Base-by-base conservation (phyloP, 352 stramenopile genomes). In the Phytophthora fragariae region DNA sequence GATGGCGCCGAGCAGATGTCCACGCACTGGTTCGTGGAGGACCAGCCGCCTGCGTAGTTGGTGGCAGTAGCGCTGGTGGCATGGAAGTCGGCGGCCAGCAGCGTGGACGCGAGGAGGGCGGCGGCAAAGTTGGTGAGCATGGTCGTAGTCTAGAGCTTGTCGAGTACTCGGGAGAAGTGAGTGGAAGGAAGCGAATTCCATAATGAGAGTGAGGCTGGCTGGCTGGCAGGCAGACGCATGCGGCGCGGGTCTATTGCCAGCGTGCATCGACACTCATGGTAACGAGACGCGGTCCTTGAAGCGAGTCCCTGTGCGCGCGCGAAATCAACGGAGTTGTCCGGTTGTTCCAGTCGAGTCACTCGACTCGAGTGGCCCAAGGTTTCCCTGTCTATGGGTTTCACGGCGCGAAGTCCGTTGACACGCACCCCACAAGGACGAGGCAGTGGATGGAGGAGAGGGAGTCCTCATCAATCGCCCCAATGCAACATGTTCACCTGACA, bases 1-100 rank as follows among this genome's bases (percentile, higher is more conserved):
- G 63, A 71, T 5, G 85, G 72, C 39, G 86, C 89, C 35, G 84
- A 87, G 72, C 87, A 94, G 57, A 94, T 94, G 65, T 92, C 85
- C 4, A 94, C 84, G 63, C 87, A 94, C 74, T 92, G 19, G 24
- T 79, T 63, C 17, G 76, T 68, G 11, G 44, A 12, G 46, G 81
- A 44, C 85, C 85, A 92, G 3, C 85, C 80, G 14, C 85, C 81
- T 5, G 77, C 62, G 72, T 92, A 89, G 71, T 90, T 83, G 56
- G 86, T 75, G 24, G 82, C 79, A 14, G 69, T 35, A 24, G 56
- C 56, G 15, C 2, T 33, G 21, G 57, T n/a, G 19, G 62, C 49
- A 50, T 76, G 57, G 27, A 76, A 63, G 69, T 76, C 69, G 44
- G 69, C 62, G 35, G 61, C 69, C 37, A 72, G 62, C 15, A 76